Conservation (phyloP, 148 eudicot species). For the Fagopyrum homotropicum region DNA sequence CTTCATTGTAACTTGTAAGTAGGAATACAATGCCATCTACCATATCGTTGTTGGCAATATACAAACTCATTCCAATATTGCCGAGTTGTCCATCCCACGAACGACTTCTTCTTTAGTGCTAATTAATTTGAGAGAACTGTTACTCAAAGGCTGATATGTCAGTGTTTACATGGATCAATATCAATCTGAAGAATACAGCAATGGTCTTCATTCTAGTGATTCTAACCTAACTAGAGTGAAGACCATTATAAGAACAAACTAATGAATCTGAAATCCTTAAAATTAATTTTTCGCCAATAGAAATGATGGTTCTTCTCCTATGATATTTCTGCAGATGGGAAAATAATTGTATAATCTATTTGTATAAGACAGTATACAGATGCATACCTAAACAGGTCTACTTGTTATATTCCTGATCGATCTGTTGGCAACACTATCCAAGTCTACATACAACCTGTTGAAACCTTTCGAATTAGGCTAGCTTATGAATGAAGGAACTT, state of each 20-base stretch:
- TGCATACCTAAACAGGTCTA: not conserved
- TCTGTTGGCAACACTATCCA: not conserved
- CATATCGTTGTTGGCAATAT: not conserved
- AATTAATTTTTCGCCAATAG: too few species aligned
- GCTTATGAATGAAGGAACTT: not conserved
- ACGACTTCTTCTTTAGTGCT: too few species aligned
- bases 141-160: too few species aligned
- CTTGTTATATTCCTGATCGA: not conserved
- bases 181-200: too few species aligned
- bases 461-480: not conserved
- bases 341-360: not conserved
- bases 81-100: not conserved
- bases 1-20: not conserved
- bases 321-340: not conserved
- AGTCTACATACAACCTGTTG: not conserved
- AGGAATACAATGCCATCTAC: not conserved
- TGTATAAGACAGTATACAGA: not conserved
- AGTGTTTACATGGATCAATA: too few species aligned
- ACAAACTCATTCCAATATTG: not conserved
- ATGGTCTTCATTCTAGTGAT: too few species aligned
- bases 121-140: too few species aligned
- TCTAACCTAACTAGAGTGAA: too few species aligned
- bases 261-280: too few species aligned
- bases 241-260: too few species aligned
- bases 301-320: not conserved